These are phyloP conservation scores for Fusarium luffae DNA, from an alignment of 2,329 filamentous ascomycete species.

Conservation along the genomic window DNA sequence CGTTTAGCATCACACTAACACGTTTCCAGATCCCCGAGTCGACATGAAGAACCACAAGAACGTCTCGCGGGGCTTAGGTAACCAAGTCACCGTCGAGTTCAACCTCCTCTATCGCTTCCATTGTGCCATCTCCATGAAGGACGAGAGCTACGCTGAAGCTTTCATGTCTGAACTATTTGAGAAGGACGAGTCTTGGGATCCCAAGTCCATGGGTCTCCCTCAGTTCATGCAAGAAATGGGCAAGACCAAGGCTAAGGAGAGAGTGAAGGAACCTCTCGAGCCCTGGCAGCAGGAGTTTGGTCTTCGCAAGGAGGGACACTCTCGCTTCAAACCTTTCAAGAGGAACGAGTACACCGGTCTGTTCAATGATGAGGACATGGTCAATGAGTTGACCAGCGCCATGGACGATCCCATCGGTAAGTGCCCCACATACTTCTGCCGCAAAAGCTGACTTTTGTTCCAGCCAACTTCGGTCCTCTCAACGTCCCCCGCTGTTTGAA, in stretches of 20 bases:
- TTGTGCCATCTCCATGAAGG: constrained; percentile 45
- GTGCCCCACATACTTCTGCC: not conserved
- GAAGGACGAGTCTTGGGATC: constrained; percentile 9
- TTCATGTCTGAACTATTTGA: constrained; percentile 34
- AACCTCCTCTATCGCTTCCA: constrained; percentile 53
- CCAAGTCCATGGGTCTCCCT: not conserved
- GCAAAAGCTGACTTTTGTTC: no score
- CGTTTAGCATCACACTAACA: not conserved
- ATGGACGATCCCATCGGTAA: constrained; percentile 61
- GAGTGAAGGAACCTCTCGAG: not conserved
- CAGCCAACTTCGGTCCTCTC: constrained; percentile 59
- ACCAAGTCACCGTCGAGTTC: constrained; percentile 51
- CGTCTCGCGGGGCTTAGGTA: constrained; percentile 46
- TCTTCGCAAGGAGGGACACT: not conserved
- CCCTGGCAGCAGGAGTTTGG: constrained; percentile 9
- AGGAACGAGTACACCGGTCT: constrained; percentile 22
- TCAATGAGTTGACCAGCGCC: constrained; percentile 53
- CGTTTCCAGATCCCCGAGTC: not conserved
- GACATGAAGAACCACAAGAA: constrained; percentile 37
- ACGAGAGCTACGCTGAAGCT: constrained; percentile 47
- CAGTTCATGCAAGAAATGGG: constrained; percentile 5
- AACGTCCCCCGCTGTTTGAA: constrained; percentile 67
- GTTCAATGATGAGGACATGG: constrained; percentile 26
- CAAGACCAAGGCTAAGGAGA: not conserved
- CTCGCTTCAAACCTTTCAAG: constrained; percentile 5